These are phyloP conservation scores for Globisporangium cystogenes DNA, from an alignment of 352 stramenopile species.

Conservation along the genomic window DNA sequence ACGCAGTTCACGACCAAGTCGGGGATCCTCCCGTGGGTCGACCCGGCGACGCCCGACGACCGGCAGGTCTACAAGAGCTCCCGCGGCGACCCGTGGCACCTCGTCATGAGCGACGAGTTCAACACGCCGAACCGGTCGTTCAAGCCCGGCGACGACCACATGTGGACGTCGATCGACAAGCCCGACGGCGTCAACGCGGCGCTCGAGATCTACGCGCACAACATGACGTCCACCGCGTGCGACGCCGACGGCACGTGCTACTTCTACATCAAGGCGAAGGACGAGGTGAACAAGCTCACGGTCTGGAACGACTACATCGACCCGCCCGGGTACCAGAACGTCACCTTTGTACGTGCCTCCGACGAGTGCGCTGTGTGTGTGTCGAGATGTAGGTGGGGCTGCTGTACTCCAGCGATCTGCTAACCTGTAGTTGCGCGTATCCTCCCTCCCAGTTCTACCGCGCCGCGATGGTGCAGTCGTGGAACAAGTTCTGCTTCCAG, in stretches of 20 bases:
- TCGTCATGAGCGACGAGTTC: slow-evolving; percentile 78
- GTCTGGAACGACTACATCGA: slow-evolving; percentile 63
- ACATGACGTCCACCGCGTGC: slow-evolving; percentile 61
- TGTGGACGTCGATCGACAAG: slow-evolving; percentile 62
- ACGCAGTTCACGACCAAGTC: slow-evolving; percentile 12
- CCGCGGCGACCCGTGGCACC: slow-evolving; percentile 42
- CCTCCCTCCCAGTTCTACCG: slow-evolving; percentile 30
- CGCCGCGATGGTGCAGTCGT: slow-evolving; percentile 87
- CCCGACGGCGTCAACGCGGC: slow-evolving; percentile 68
- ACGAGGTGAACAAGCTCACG: slow-evolving; percentile 33
- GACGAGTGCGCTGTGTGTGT: no score
- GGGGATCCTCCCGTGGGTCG: slow-evolving; percentile 47
- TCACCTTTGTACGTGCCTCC: slow-evolving; percentile 22
- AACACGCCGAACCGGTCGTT: slow-evolving; percentile 41
- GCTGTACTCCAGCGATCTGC: no score
- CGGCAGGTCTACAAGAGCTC: slow-evolving; percentile 37
- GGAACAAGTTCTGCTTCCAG: slow-evolving; percentile 96
- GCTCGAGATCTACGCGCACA: slow-evolving; percentile 64
- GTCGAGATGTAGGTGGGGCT: no score
- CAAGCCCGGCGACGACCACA: slow-evolving; percentile 38
- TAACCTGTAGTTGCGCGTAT: no score
- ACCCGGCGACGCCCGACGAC: slow-evolving; percentile 44
- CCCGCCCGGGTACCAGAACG: slow-evolving; percentile 41
- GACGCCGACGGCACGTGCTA: slow-evolving; percentile 46
- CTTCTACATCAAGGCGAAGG: slow-evolving; percentile 50